Percentiles rank a stretch among this genome's conserved stretches.
phyloP scores from a whole-genome alignment of 2,329 filamentous ascomycete genomes.

The Blumeria hordei region DNA sequence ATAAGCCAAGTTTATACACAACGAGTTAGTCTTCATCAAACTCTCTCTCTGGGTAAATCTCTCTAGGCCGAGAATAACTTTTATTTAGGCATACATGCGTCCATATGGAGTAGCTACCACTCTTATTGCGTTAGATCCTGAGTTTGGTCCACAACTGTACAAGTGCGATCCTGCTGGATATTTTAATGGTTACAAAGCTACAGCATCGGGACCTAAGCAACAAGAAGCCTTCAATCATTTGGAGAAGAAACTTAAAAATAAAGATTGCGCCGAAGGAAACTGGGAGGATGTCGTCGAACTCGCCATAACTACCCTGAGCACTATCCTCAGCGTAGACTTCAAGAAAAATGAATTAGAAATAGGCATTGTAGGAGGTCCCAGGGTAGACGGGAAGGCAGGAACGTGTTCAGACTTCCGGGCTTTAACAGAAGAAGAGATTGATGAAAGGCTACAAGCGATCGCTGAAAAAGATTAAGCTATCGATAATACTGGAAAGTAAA shows the following conservation, averaged over 20 bases:
- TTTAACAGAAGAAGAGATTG: conserved; percentile 92
- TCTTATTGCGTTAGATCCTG: conserved; percentile 77
- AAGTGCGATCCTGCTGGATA: conserved; percentile 97
- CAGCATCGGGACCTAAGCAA: conserved; percentile 89
- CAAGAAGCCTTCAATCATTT: conserved; percentile 96
- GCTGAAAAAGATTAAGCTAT: conserved; percentile 76
- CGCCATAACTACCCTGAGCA: conserved; percentile 85
- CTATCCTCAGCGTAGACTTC: conserved; percentile 94
- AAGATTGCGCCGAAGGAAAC: conserved; percentile 70
- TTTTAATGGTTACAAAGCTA: conserved; percentile 96
- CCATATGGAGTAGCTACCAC: conserved; percentile 90
- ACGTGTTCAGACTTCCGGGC: conserved; percentile 60
- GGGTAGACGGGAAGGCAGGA: conserved; percentile 59
- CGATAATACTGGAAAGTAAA: too few relatives aligned
- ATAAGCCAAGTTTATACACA: conserved; percentile 99
- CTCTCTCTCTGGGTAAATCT: conserved; percentile 4
- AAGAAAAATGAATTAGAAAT: conserved; percentile 99
- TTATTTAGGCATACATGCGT: conserved; percentile 70
- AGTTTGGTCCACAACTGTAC: conserved; percentile 84
- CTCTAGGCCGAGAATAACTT: background rate
- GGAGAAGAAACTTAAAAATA: conserved; percentile 99
- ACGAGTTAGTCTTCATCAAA: conserved; percentile 33
- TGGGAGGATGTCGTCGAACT: conserved; percentile 98
- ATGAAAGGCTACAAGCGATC: conserved; percentile 92
- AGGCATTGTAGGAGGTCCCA: conserved; percentile 81